Conservation (phyloP, 768 basidiomycete species). For the Russula sp. region DNA sequence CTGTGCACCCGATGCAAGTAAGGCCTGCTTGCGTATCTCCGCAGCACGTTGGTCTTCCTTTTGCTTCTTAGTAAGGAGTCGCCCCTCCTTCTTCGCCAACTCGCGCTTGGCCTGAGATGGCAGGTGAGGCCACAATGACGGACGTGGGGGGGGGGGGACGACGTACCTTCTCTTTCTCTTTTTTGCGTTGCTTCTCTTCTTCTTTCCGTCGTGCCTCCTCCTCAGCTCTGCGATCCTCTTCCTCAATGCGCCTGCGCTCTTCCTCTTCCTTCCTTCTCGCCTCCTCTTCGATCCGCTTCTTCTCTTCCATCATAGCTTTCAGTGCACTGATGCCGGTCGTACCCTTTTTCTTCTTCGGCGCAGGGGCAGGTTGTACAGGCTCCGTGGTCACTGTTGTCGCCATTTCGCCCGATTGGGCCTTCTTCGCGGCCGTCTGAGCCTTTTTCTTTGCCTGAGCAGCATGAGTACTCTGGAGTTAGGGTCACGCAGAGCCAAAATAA, state of each 20-base stretch:
- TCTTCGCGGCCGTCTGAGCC: constrained; percentile 87
- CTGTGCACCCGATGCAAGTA: constrained; percentile 83
- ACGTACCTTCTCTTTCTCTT: constrained; percentile 83
- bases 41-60: constrained; percentile 90
- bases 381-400: constrained; percentile 30
- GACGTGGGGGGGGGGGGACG: constrained; percentile 15
- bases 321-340: constrained; percentile 69
- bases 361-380: constrained; percentile 42
- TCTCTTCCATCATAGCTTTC: constrained; percentile 90
- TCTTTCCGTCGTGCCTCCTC: constrained; percentile 77
- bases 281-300: constrained; percentile 86
- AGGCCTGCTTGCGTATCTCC: constrained; percentile 85
- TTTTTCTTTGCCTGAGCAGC: constrained; percentile 82
- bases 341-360: constrained; percentile 66
- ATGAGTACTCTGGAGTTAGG: not conserved
- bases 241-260: constrained; percentile 76
- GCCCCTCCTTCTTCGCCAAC: constrained; percentile 88
- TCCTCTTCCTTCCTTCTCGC: constrained; percentile 69
- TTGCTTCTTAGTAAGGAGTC: constrained; percentile 94
- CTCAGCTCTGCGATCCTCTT: constrained; percentile 75
- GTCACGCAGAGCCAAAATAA: not conserved
- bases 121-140: constrained; percentile 9
- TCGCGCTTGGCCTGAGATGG: constrained; percentile 75
- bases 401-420: constrained; percentile 39
- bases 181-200: constrained; percentile 78